Conservation (phyloP, 2,329 filamentous ascomycete species). For the Colletotrichum sublineola region DNA sequence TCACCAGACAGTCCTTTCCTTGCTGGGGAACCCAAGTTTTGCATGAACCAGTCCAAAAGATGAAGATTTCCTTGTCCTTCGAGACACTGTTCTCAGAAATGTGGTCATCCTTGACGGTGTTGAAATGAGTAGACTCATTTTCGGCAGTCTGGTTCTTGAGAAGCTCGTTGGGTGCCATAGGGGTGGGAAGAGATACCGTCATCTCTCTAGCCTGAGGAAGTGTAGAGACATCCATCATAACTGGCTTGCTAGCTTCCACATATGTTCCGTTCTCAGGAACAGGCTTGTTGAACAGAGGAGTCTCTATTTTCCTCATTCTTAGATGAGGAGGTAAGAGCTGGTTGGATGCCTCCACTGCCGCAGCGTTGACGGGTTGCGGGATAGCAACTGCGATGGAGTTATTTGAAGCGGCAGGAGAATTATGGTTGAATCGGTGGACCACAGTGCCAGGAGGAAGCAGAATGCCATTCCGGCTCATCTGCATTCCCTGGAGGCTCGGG, state of each 20-base stretch:
- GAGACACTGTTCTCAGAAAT: not conserved
- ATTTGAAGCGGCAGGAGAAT: not conserved
- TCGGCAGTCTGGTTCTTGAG: not conserved
- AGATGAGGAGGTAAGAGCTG: conserved; percentile 20
- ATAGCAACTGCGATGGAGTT: no score
- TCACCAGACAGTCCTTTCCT: not conserved
- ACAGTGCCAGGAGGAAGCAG: conserved; percentile 16
- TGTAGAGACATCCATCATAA: no score
- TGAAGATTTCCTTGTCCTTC: not conserved
- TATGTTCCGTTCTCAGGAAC: not conserved
- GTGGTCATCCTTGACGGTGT: not conserved
- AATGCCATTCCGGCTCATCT: conserved; percentile 25
- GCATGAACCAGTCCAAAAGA: conserved; percentile 4
- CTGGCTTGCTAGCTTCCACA: not conserved
- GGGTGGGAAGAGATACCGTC: not conserved
- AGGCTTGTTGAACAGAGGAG: not conserved
- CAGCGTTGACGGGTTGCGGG: not conserved
- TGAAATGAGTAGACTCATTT: no score
- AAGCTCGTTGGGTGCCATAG: not conserved
- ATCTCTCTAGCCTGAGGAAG: not conserved
- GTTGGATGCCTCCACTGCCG: not conserved
- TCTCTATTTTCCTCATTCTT: not conserved
- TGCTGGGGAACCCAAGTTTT: not conserved
- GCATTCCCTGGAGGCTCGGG: conserved; percentile 1
- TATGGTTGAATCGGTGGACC: conserved; percentile 1